These are phyloP conservation scores for Agroathelia rolfsii DNA, from an alignment of 1,284 basidiomycete species.

Conservation along the genomic window DNA sequence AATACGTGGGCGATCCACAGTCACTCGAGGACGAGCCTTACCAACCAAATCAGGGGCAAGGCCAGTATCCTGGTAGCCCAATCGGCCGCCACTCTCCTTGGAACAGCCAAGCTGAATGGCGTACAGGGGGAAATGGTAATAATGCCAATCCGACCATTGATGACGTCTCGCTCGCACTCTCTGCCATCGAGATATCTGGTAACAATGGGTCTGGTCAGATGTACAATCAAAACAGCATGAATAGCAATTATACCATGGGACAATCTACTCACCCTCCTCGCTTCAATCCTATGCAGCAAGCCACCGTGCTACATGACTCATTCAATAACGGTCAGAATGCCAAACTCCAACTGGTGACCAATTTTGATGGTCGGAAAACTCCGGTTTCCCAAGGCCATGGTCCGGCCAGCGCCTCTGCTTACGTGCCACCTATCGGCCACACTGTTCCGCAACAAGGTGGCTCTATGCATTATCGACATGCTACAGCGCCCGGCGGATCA, in stretches of 20 bases:
- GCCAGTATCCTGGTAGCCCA: conserved; percentile 48
- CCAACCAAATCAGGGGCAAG: conserved; percentile 26
- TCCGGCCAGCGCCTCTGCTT: conserved; percentile 36
- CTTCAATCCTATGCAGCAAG: conserved; percentile 48
- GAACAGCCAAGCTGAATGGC: conserved; percentile 55
- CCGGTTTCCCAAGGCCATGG: conserved; percentile 29
- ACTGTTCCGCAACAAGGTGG: conserved; percentile 24
- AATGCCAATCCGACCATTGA: conserved; percentile 40
- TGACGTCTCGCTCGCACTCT: conserved; percentile 65
- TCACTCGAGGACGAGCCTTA: conserved; percentile 52
- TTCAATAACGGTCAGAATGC: conserved; percentile 24
- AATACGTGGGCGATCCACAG: conserved; percentile 35
- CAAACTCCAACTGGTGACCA: conserved; percentile 47
- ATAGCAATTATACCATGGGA: conserved; percentile 29
- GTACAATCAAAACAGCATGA: conserved; percentile 25
- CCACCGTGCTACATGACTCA: conserved; percentile 31
- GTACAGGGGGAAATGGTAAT: conserved; percentile 25
- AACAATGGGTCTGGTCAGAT: no score
- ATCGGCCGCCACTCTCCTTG: conserved; percentile 60
- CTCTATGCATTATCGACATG: conserved; percentile 17
- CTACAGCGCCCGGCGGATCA: conserved; percentile 16
- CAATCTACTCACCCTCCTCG: conserved; percentile 55
- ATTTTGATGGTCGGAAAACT: conserved; percentile 53
- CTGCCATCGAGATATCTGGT: conserved; percentile 46
- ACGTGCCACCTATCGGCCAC: conserved; percentile 39